Percentiles rank a stretch among this genome's conserved stretches.
Evolutionary conservation across 1,139 yeast genomes (phyloP).

Genomic region (Diutina mesorugosa): DNA sequence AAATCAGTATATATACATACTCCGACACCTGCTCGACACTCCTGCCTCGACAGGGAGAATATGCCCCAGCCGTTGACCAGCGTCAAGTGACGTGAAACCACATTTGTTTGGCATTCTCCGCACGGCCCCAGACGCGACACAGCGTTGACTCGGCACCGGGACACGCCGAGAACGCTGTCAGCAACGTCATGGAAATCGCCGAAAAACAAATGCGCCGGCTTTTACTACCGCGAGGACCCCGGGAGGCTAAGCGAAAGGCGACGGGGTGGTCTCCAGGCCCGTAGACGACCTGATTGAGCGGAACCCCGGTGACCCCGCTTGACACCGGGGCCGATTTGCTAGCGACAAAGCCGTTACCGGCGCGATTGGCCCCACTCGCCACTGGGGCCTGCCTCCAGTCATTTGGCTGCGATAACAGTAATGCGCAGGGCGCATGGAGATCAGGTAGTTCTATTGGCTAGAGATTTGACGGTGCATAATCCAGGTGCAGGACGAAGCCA

Average conservation of each 20-base stretch:
- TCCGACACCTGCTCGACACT: background rate
- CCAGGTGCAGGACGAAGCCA: slow-evolving; percentile 1
- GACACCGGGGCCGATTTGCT: background rate
- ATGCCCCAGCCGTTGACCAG: background rate
- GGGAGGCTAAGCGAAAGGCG: background rate
- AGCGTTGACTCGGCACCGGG: background rate
- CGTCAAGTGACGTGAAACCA: background rate
- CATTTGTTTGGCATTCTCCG: background rate
- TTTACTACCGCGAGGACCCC: too few species aligned
- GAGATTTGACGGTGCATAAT: slow-evolving; percentile 5
- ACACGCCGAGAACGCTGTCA: background rate
- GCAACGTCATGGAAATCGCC: background rate
- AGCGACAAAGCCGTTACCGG: background rate
- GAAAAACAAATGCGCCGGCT: background rate
- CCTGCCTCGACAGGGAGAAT: background rate
- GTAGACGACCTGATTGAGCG: too few species aligned
- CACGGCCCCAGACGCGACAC: background rate
- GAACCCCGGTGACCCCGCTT: too few species aligned
- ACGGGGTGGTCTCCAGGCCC: background rate
- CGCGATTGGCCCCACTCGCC: background rate
- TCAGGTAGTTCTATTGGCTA: slow-evolving; percentile 5
- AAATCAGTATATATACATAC: too few species aligned
- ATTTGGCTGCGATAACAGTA: slow-evolving; percentile 1
- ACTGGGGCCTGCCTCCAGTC: background rate
- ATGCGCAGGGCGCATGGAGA: background rate